These are phyloP conservation scores for Papiliotrema nemorosa DNA, from an alignment of 1,284 basidiomycete species.

Conservation along the genomic window DNA sequence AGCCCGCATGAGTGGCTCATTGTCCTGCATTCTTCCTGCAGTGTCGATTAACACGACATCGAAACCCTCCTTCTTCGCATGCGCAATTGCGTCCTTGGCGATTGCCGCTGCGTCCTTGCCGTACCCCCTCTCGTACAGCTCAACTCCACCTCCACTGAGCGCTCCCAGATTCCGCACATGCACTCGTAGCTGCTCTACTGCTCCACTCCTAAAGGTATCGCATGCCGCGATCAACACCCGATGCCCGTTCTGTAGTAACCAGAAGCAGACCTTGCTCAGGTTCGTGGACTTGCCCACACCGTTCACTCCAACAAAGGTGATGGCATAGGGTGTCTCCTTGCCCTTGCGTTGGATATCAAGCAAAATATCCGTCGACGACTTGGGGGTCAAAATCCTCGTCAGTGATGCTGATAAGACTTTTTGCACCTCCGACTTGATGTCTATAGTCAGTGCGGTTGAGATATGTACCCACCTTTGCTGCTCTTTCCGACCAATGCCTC, in stretches of 20 bases:
- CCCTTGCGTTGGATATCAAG: slow-evolving; percentile 60
- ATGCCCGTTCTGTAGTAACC: slow-evolving; percentile 93
- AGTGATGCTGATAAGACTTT: slow-evolving; percentile 79
- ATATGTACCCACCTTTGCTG: slow-evolving; percentile 63
- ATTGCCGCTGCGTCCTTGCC: slow-evolving; percentile 98
- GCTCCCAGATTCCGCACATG: slow-evolving; percentile 93
- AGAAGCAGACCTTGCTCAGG: slow-evolving; percentile 96
- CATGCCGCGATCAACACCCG: slow-evolving; percentile 96
- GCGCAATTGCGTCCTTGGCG: slow-evolving; percentile 87
- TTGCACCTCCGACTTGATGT: slow-evolving; percentile 79
- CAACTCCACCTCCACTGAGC: slow-evolving; percentile 65
- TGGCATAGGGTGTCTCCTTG: slow-evolving; percentile 74
- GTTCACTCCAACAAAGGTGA: slow-evolving; percentile 99
- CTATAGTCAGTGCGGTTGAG: slow-evolving; percentile 47
- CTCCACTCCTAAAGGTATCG: slow-evolving; percentile 97
- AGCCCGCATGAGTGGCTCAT: slow-evolving; percentile 97
- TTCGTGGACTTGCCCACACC: slow-evolving; percentile 99
- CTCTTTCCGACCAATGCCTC: slow-evolving; percentile 86
- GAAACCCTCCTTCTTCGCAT: slow-evolving; percentile 79
- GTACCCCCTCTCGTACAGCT: slow-evolving; percentile 94
- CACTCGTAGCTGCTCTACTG: slow-evolving; percentile 94
- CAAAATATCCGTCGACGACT: slow-evolving; percentile 91
- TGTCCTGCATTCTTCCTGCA: slow-evolving; percentile 98
- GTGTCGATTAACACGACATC: slow-evolving; percentile 96
- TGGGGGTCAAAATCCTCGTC: slow-evolving; percentile 91